Percentiles rank a stretch among this genome's conserved stretches.
Evolutionary conservation across 2,329 filamentous ascomycete genomes (phyloP).

Genomic region (Hypoxylon rubiginosum): DNA sequence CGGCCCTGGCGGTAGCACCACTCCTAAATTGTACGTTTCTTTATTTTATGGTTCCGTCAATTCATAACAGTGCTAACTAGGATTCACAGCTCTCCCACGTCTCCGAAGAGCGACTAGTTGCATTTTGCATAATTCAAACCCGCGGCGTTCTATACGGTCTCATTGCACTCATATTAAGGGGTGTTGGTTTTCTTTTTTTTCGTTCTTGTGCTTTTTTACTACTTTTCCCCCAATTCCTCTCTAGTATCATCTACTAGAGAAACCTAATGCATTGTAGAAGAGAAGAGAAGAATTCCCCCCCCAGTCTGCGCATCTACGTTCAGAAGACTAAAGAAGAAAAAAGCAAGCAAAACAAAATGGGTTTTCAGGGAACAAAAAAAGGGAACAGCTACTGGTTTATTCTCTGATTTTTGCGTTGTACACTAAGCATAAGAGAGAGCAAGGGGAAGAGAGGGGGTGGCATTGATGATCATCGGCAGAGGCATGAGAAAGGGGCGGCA

Average conservation of each 20-base stretch:
- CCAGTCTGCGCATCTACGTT: not conserved
- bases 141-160: conserved; percentile 42
- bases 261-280: conserved; percentile 40
- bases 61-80: conserved; percentile 33
- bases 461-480: too few species aligned
- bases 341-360: not conserved
- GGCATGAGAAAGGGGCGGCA: conserved; percentile 6
- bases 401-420: conserved; percentile 29
- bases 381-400: not conserved
- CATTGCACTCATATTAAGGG: conserved; percentile 41
- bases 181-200: conserved; percentile 21
- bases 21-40: conserved; percentile 58
- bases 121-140: conserved; percentile 48
- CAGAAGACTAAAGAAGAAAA: conserved; percentile 24
- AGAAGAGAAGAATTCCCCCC: conserved; percentile 19
- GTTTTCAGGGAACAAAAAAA: conserved; percentile 6
- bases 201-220: conserved; percentile 2
- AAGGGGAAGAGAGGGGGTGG: not conserved
- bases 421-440: conserved; percentile 23
- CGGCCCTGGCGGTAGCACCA: conserved; percentile 56
- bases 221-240: not conserved
- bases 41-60: not conserved
- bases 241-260: conserved; percentile 18
- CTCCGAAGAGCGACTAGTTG: conserved; percentile 50
- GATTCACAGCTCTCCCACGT: conserved; percentile 50